A percentile compares a stretch with the other conserved stretches of the same genome.
Evolutionary conservation across 2,329 filamentous ascomycete species (phyloP).

Genomic region (Blastomyces parvus): DNA sequence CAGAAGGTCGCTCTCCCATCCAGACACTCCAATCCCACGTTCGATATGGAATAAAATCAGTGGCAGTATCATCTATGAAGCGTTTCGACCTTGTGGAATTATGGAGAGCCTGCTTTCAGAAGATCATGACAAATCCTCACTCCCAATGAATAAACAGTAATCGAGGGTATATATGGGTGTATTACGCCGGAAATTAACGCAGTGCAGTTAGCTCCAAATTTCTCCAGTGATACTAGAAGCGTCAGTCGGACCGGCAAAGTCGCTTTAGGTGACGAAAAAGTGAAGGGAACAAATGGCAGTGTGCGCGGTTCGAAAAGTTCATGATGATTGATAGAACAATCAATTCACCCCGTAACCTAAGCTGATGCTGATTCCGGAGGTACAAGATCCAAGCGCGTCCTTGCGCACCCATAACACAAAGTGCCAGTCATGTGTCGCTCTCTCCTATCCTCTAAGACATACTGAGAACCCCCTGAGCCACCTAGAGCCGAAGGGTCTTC

Average conservation of each 20-base stretch:
- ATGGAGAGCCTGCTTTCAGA: not conserved
- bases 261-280: not conserved
- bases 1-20: not conserved
- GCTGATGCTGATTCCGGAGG: not conserved
- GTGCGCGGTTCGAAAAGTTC: not conserved
- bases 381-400: constrained; percentile 28
- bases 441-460: not conserved
- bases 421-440: not conserved
- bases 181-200: not conserved
- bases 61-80: not conserved
- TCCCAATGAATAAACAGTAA: not conserved
- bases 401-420: constrained; percentile 37
- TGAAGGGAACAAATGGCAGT: not conserved
- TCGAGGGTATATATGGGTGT: not conserved
- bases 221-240: not conserved
- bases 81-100: not conserved
- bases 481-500: constrained; percentile 52
- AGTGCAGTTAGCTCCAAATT: not conserved
- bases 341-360: not conserved
- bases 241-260: not conserved
- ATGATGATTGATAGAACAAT: not conserved
- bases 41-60: not conserved
- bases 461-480: not conserved
- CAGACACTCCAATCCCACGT: not conserved
- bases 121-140: too few species aligned